A percentile compares a stretch with the other conserved stretches of the same genome.
Evolutionary conservation across 129 eudicot genomes (phyloP).

Genomic region (Chrysanthemum lavandulifolium): DNA sequence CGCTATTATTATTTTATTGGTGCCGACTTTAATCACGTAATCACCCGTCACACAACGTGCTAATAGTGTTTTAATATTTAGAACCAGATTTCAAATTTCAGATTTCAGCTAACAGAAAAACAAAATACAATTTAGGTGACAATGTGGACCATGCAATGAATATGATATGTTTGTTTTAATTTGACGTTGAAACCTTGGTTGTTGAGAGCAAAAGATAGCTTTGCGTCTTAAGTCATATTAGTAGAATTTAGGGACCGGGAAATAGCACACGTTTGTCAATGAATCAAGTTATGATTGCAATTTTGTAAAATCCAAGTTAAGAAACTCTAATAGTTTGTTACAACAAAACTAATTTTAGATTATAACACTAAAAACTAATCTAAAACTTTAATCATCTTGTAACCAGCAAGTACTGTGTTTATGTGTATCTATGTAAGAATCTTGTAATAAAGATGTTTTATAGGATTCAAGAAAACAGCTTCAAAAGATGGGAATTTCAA

Average conservation of each 20-base stretch:
- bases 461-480: constrained; percentile 48
- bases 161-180: background rate
- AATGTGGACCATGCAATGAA: background rate
- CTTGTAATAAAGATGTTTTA: background rate
- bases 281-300: background rate
- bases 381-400: no score
- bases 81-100: no score
- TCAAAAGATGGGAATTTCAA: constrained; percentile 56
- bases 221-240: background rate
- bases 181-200: background rate
- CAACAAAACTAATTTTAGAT: no score
- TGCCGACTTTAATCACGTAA: no score
- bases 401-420: background rate
- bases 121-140: background rate
- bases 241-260: constrained; percentile 6
- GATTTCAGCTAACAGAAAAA: no score
- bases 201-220: constrained; percentile 15
- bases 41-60: no score
- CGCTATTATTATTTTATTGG: no score
- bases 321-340: no score
- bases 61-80: no score
- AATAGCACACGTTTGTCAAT: background rate
- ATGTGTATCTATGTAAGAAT: background rate
- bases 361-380: no score
- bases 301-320: no score